Percentiles rank a stretch among this genome's conserved stretches.
These are phyloP conservation scores for Lentinus brumalis DNA, from an alignment of 768 basidiomycete genomes.

Conservation along the genomic window DNA sequence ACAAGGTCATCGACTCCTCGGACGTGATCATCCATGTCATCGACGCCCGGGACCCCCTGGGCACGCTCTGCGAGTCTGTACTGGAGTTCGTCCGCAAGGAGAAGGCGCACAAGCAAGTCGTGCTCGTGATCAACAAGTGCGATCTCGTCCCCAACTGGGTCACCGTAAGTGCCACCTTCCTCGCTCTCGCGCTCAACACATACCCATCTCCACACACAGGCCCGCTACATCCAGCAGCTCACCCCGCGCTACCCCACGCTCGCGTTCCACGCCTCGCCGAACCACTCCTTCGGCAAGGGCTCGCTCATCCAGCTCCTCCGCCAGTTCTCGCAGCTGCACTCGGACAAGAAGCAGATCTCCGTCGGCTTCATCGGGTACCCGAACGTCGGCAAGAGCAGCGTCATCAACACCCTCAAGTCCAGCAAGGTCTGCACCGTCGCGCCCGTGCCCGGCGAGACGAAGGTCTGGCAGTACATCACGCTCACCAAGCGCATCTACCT, in stretches of 20 bases:
- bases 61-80: conserved; percentile 93
- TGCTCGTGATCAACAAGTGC: conserved; percentile 97
- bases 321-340: conserved; percentile 95
- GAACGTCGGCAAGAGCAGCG: conserved; percentile 95
- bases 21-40: conserved; percentile 95
- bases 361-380: conserved; percentile 98
- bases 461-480: conserved; percentile 99
- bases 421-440: conserved; percentile 97
- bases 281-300: conserved; percentile 98
- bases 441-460: conserved; percentile 97
- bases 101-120: conserved; percentile 96
- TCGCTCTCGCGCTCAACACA: not conserved
- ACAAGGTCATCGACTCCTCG: conserved; percentile 99
- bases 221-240: conserved; percentile 93
- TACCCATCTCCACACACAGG: conserved; percentile 45
- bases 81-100: conserved; percentile 94
- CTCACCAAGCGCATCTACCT: conserved; percentile 95
- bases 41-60: conserved; percentile 93
- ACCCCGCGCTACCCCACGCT: conserved; percentile 95
- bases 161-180: conserved; percentile 59
- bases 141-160: conserved; percentile 99
- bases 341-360: conserved; percentile 99
- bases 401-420: conserved; percentile 98
- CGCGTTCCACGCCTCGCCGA: conserved; percentile 98
- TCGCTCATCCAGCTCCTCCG: conserved; percentile 95